A percentile compares a stretch with the other conserved stretches of the same genome.
Evolutionary conservation across 1,284 basidiomycete species (phyloP).

Genomic region (Irpex rosettiformis): DNA sequence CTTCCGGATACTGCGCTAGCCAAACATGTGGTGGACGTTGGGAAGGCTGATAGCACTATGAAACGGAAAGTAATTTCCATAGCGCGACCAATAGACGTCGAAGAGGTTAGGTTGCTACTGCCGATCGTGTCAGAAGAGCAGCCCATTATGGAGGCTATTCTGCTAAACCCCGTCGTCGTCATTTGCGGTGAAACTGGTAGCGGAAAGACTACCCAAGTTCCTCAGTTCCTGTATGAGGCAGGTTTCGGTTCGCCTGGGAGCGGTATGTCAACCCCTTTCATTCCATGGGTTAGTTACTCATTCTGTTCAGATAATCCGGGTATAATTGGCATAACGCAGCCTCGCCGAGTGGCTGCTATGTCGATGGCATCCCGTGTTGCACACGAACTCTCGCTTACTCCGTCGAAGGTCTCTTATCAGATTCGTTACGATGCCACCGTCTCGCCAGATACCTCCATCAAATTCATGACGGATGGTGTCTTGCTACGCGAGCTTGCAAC

Average conservation of each 20-base stretch:
- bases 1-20: constrained; percentile 63
- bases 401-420: constrained; percentile 88
- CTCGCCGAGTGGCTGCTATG: constrained; percentile 94
- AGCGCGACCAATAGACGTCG: constrained; percentile 68
- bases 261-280: constrained; percentile 42
- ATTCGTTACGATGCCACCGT: constrained; percentile 97
- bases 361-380: constrained; percentile 93
- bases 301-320: constrained; percentile 83
- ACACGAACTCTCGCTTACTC: constrained; percentile 80
- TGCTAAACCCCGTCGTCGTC: constrained; percentile 77
- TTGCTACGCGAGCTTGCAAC: constrained; percentile 88
- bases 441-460: constrained; percentile 86
- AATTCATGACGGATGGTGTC: constrained; percentile 99
- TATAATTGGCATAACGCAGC: constrained; percentile 98
- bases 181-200: constrained; percentile 90
- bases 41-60: constrained; percentile 20
- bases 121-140: constrained; percentile 96
- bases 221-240: constrained; percentile 92
- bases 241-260: constrained; percentile 86
- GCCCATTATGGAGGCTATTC: constrained; percentile 87
- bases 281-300: neutral
- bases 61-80: constrained; percentile 55
- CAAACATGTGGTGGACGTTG: constrained; percentile 41
- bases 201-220: constrained; percentile 98
- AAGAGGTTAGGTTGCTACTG: constrained; percentile 75